These are phyloP conservation scores for Scleroderma citrinum DNA, from an alignment of 768 basidiomycete species.

Conservation along the genomic window DNA sequence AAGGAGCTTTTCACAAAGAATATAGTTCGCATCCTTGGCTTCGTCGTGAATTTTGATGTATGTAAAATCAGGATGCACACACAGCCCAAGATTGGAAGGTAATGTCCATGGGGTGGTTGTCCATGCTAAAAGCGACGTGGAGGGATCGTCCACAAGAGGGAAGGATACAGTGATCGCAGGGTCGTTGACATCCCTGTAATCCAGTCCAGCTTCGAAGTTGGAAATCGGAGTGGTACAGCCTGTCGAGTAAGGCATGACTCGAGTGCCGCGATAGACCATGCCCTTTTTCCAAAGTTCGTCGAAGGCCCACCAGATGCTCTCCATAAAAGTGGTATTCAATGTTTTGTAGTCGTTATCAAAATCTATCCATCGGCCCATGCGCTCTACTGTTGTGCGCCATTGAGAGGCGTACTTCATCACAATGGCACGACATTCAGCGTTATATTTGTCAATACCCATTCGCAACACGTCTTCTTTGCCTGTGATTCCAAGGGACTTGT, in stretches of 20 bases:
- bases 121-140: conserved; percentile 90
- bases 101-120: conserved; percentile 99
- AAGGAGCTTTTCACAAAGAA: conserved; percentile 84
- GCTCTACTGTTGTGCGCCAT: conserved; percentile 92
- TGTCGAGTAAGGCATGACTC: conserved; percentile 98
- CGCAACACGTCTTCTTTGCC: conserved; percentile 89
- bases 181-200: conserved; percentile 90
- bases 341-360: conserved; percentile 99
- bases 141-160: conserved; percentile 88
- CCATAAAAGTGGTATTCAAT: conserved; percentile 90
- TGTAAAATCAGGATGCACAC: conserved; percentile 92
- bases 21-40: conserved; percentile 81
- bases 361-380: conserved; percentile 99
- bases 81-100: conserved; percentile 91
- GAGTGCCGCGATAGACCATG: conserved; percentile 87
- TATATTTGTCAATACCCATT: conserved; percentile 97
- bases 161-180: conserved; percentile 94
- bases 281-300: conserved; percentile 87
- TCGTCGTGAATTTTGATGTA: conserved; percentile 97
- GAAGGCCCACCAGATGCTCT: conserved; percentile 99
- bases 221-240: conserved; percentile 94
- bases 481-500: conserved; percentile 90
- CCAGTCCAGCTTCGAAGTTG: conserved; percentile 93
- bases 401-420: conserved; percentile 96
- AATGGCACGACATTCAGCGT: conserved; percentile 91